Base-by-base conservation (phyloP, 257 asterid genomes). In the Solanum chmielewskii region DNA sequence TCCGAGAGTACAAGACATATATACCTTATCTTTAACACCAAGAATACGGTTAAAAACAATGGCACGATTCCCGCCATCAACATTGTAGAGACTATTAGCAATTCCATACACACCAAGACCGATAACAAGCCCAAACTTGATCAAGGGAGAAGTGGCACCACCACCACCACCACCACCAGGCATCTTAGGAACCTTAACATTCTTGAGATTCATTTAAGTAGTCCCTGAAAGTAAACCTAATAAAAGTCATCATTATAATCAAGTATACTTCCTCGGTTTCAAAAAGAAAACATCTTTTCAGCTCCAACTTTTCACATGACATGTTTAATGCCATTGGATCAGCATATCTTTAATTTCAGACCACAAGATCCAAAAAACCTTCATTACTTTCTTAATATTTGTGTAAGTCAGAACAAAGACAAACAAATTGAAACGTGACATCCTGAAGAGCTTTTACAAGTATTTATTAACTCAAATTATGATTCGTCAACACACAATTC, bases 11-110 rank as follows among this genome's bases (percentile, higher is more conserved):
- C 74, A 87, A 52, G 45, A 69, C 45, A 66, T 37, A 37, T 37
- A 37, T 73, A 96, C 98, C 98, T 96, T 93, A 23, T 94, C 97
- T 87, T 94, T 96, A 86, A 96, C 87, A 75, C 98, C 98, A 45
- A 83, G 47, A 44, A 96, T 49, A 45, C 97, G 98, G 88, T 95
- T 94, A 93, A 94, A 95, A 85, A 95, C 98, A 88, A 94, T 92
- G 73, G 98, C 98, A 23, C 98, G 94, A 86, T 94, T 97, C 39
- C 98, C 98, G 56, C 98, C 98, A 31, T 95, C 98, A 64, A 95
- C 98, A 89, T 94, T 95, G 94, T 95, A 95, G 88, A 95, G 98
- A 88, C 98, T 93, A 92, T 94, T 94, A 70, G 93, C 33, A 77
- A 92, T 86, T 88, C 96, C 98, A 60, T 94, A 94, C 3, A 96